These are phyloP conservation scores for Ramaria rubella DNA, from an alignment of 768 basidiomycete species.

Conservation along the genomic window DNA sequence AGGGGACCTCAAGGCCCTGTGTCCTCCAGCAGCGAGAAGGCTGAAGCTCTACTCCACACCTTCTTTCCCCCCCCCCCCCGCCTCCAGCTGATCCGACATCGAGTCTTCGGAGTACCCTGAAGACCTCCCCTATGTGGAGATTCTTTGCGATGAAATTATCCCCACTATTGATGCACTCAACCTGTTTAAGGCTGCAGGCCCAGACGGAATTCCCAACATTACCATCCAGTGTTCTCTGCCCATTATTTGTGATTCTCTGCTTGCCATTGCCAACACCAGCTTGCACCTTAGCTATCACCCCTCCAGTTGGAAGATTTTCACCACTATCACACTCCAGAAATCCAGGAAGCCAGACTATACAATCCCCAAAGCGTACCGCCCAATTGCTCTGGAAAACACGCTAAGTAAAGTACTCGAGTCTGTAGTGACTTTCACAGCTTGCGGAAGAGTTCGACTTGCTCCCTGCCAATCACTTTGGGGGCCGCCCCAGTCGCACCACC, in stretches of 20 bases:
- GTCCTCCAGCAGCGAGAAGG: conserved; percentile 19
- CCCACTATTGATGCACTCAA: neutral
- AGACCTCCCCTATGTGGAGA: conserved; percentile 22
- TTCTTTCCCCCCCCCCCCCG: conserved; percentile 19
- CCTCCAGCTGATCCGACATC: neutral
- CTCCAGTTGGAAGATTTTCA: conserved; percentile 22
- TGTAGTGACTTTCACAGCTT: conserved; percentile 14
- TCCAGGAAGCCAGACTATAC: conserved; percentile 30
- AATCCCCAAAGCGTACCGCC: conserved; percentile 28
- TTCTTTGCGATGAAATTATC: conserved; percentile 9
- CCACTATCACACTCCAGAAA: conserved; percentile 29
- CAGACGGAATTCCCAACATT: neutral
- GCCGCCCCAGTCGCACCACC: conserved; percentile 21
- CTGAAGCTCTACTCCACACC: conserved; percentile 10
- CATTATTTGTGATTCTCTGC: neutral
- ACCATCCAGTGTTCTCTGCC: neutral
- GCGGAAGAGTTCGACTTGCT: conserved; percentile 27
- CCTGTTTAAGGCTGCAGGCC: neutral
- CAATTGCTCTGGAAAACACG: conserved; percentile 31
- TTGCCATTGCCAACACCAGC: conserved; percentile 22
- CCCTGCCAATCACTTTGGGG: conserved; percentile 24
- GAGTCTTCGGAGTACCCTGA: neutral
- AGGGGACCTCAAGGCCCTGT: neutral
- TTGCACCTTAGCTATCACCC: conserved; percentile 25
- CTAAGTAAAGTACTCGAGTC: conserved; percentile 24